Evolutionary conservation across 495 filamentous ascomycete genomes (phyloP).

Genomic region (Lasiosphaeris hirsuta): DNA sequence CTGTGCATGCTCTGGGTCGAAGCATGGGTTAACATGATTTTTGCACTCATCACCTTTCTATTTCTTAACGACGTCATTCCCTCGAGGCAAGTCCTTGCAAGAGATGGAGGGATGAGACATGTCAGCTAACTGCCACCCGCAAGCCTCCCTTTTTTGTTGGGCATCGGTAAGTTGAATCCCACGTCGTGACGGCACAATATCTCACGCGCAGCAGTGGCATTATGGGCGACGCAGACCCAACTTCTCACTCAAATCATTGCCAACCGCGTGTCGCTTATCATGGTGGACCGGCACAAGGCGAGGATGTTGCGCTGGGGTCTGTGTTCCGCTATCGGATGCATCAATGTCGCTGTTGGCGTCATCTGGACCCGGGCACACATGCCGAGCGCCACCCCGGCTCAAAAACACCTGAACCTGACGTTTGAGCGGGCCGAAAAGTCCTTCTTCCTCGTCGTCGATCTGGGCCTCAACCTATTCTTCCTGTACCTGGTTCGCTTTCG

Average conservation of each 20-base stretch:
- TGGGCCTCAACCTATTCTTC: constrained; percentile 41
- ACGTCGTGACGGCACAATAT: too few species aligned
- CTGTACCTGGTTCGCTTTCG: constrained; percentile 34
- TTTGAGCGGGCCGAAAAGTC: constrained; percentile 48
- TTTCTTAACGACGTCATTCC: too few species aligned
- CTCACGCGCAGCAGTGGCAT: too few species aligned
- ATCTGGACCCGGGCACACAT: constrained; percentile 27
- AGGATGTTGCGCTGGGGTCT: constrained; percentile 28
- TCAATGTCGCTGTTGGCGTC: constrained; percentile 38
- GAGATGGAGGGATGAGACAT: too few species aligned
- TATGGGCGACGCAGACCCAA: constrained; percentile 31
- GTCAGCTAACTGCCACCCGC: too few species aligned
- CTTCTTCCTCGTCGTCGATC: constrained; percentile 41
- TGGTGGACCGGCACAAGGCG: constrained; percentile 18
- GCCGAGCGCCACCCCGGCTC: constrained; percentile 26
- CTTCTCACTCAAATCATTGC: constrained; percentile 39
- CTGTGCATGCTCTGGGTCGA: too few species aligned
- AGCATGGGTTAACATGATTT: too few species aligned
- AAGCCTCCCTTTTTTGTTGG: too few species aligned
- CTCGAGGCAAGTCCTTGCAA: too few species aligned
- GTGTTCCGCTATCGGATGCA: constrained; percentile 25
- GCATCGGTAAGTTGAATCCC: too few species aligned
- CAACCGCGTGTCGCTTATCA: constrained; percentile 37
- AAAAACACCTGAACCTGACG: constrained; percentile 33
- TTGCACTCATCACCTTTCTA: too few species aligned